Percentiles rank a stretch among this genome's conserved stretches.
These are phyloP conservation scores for Russula sp. DNA, from an alignment of 768 basidiomycete genomes.

Conservation along the genomic window DNA sequence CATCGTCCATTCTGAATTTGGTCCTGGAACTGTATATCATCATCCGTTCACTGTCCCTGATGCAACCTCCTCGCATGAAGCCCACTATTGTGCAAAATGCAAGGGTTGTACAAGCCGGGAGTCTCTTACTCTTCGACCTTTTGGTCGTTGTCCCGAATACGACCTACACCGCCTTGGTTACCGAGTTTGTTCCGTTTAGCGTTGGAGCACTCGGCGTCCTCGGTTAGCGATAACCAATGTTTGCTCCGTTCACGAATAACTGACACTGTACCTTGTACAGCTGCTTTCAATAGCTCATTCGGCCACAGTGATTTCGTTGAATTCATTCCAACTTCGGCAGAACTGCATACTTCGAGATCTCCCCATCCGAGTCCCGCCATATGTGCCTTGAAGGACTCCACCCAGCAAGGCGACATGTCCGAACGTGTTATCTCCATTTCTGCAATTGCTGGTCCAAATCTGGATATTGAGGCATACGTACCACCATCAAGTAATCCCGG, in stretches of 20 bases:
- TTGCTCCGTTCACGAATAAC: background rate
- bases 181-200: constrained; percentile 44
- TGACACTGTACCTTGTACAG: constrained; percentile 21
- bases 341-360: background rate
- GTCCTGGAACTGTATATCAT: constrained; percentile 42
- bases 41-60: constrained; percentile 37
- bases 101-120: constrained; percentile 38
- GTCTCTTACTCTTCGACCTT: constrained; percentile 45
- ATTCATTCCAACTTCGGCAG: background rate
- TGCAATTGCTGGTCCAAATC: background rate
- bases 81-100: constrained; percentile 34
- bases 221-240: constrained; percentile 35
- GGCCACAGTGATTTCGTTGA: background rate
- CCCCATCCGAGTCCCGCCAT: background rate
- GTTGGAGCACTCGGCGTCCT: constrained; percentile 44
- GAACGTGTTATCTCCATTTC: constrained; percentile 7
- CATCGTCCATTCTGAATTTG: constrained; percentile 39
- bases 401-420: background rate
- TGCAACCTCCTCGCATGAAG: constrained; percentile 33
- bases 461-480: constrained; percentile 6
- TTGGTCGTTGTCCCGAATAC: constrained; percentile 42
- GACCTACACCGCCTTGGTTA: constrained; percentile 38
- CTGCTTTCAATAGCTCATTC: constrained; percentile 28
- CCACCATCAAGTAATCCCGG: background rate
- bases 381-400: background rate